A percentile compares a stretch with the other conserved stretches of the same genome.
Evolutionary conservation across 441 rosid genomes (phyloP).

Genomic region (Hypseocharis bilobata): DNA sequence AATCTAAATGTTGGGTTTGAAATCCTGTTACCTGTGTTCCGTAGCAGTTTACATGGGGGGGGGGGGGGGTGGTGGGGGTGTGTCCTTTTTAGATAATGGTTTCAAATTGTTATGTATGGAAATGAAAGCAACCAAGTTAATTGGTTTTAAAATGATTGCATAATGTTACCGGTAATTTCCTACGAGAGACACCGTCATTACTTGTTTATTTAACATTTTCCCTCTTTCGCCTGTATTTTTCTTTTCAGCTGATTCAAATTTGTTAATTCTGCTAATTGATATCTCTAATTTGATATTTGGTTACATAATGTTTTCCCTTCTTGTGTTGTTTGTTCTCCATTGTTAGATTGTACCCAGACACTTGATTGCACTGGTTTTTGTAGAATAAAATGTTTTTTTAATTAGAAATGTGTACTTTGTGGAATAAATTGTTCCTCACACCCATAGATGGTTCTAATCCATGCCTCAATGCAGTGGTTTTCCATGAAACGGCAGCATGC

Average conservation of each 20-base stretch:
- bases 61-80: no score
- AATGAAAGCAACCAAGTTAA: no score
- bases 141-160: no score
- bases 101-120: no score
- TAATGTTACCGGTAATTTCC: no score
- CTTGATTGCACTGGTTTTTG: neutral
- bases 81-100: no score
- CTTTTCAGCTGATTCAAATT: neutral
- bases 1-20: neutral
- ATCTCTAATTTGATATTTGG: neutral
- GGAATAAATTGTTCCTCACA: neutral
- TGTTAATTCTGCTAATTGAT: neutral
- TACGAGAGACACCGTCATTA: no score
- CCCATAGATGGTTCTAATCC: constrained; percentile 17
- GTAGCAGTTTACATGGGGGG: neutral
- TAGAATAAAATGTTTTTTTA: neutral
- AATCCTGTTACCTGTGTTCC: neutral
- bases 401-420: neutral
- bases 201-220: no score
- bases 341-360: no score
- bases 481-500: constrained; percentile 67
- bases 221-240: neutral
- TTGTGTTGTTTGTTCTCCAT: neutral
- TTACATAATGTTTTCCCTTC: neutral
- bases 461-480: constrained; percentile 46